Conservation (phyloP, 2,329 filamentous ascomycete species). For the Colletotrichum kahawae region DNA sequence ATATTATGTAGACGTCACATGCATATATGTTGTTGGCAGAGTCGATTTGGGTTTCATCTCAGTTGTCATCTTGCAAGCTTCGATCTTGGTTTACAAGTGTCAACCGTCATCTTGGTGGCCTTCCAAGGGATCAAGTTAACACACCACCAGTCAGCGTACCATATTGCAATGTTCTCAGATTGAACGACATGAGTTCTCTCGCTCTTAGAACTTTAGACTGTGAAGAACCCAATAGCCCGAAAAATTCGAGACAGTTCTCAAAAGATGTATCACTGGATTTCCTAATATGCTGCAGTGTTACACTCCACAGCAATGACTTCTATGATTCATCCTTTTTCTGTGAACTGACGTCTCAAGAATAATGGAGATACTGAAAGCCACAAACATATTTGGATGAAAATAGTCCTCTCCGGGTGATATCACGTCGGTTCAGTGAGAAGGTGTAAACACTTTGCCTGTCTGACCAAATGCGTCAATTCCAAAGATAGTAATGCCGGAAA, state of each 20-base stretch:
- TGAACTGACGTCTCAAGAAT: background rate
- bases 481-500: background rate
- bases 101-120: background rate
- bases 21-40: background rate
- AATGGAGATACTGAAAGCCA: background rate
- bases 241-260: too few species aligned
- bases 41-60: background rate
- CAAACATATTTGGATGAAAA: background rate
- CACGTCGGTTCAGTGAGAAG: background rate
- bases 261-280: background rate
- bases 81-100: background rate
- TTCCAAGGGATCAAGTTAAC: background rate
- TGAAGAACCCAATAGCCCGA: background rate
- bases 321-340: background rate
- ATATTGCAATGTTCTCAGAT: background rate
- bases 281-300: background rate
- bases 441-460: background rate
- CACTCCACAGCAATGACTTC: background rate
- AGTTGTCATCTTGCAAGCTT: background rate
- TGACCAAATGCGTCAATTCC: background rate
- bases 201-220: background rate
- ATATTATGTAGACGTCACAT: constrained; percentile 3
- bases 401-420: too few species aligned
- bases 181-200: background rate
- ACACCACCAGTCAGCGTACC: background rate